These are phyloP conservation scores for Magnusiomyces fungicola DNA, from an alignment of 1,139 yeast genomes.

Conservation along the genomic window DNA sequence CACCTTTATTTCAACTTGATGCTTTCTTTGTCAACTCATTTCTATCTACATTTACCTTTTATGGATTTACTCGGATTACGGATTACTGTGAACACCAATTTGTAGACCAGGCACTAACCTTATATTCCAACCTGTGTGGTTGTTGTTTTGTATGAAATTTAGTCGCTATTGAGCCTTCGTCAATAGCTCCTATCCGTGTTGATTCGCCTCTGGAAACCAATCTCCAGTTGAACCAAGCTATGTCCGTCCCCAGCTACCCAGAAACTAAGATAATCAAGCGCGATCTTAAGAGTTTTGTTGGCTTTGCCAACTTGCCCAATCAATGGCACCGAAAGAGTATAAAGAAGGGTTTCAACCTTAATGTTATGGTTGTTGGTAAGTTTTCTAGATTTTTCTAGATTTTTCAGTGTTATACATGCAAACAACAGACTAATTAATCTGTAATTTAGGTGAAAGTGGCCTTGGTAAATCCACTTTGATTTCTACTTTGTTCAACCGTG, in stretches of 20 bases:
- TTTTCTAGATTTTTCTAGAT: not conserved
- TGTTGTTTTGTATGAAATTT: not conserved
- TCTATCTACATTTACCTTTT: no score
- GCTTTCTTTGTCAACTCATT: no score
- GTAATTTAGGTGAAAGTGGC: conserved; percentile 54
- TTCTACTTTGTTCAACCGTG: conserved; percentile 81
- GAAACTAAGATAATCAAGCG: conserved; percentile 50
- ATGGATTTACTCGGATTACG: no score
- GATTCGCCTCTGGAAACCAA: conserved; percentile 8
- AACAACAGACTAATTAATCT: not conserved
- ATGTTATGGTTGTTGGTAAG: conserved; percentile 44
- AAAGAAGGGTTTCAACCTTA: conserved; percentile 88
- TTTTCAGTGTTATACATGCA: not conserved
- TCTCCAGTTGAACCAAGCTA: conserved; percentile 4
- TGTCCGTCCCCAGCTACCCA: conserved; percentile 3
- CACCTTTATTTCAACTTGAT: no score
- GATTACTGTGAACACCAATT: no score
- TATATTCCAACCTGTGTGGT: no score
- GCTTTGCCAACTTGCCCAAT: conserved; percentile 95
- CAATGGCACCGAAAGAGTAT: conserved; percentile 98
- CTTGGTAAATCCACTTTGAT: conserved; percentile 90
- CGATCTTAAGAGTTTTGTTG: conserved; percentile 86
- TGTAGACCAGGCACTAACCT: no score
- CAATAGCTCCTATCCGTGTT: conserved; percentile 10
- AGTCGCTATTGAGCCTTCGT: conserved; percentile 9